These are phyloP conservation scores for Talaromyces adpressus DNA, from an alignment of 495 filamentous ascomycete genomes.

Conservation along the genomic window DNA sequence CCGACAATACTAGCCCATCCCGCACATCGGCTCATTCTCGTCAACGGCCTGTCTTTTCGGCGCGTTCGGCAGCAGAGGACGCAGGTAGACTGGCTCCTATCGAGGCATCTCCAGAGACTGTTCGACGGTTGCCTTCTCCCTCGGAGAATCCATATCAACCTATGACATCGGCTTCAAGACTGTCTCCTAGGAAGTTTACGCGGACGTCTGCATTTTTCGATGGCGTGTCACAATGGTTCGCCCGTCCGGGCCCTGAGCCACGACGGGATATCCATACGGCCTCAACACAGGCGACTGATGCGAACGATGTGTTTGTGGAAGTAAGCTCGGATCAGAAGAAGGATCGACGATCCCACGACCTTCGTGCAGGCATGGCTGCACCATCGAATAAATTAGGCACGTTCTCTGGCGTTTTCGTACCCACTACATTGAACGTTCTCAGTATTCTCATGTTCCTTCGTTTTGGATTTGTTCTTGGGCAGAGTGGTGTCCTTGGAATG, in stretches of 20 bases:
- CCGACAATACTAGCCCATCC: background rate
- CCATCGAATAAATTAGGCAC: slow-evolving; percentile 59
- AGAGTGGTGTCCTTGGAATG: slow-evolving; percentile 72
- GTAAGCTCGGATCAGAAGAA: background rate
- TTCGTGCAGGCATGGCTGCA: slow-evolving; percentile 34
- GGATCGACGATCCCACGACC: slow-evolving; percentile 11
- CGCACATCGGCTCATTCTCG: slow-evolving; percentile 20
- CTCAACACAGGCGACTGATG: background rate
- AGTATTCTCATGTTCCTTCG: slow-evolving; percentile 90
- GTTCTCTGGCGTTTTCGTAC: slow-evolving; percentile 78
- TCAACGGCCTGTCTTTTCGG: slow-evolving; percentile 43
- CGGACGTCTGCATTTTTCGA: slow-evolving; percentile 18
- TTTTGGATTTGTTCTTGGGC: slow-evolving; percentile 73
- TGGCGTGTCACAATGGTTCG: slow-evolving; percentile 22
- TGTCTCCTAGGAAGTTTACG: slow-evolving; percentile 16
- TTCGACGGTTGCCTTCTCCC: slow-evolving; percentile 1
- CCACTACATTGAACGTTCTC: slow-evolving; percentile 80
- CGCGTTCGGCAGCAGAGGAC: slow-evolving; percentile 50
- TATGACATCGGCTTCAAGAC: slow-evolving; percentile 13
- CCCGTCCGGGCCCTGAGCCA: background rate
- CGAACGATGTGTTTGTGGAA: slow-evolving; percentile 1
- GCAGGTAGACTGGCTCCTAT: slow-evolving; percentile 39
- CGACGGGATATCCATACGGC: background rate
- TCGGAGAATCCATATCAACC: slow-evolving; percentile 24
- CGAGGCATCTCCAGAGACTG: slow-evolving; percentile 16